These are phyloP conservation scores for Vitis rotundifolia DNA, from an alignment of 164 flowering plant genomes.

Conservation along the genomic window DNA sequence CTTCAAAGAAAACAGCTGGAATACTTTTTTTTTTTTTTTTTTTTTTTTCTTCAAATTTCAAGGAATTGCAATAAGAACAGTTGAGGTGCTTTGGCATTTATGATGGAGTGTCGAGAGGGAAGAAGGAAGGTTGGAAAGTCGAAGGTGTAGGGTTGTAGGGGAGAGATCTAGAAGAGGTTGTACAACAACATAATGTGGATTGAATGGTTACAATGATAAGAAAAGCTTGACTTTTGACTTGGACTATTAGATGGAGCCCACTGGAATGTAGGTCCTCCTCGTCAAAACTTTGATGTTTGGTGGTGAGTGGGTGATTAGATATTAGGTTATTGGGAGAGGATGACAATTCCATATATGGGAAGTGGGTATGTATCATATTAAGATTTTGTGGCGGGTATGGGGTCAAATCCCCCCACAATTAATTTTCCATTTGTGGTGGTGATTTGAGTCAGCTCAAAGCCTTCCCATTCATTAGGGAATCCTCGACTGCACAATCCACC, in stretches of 20 bases:
- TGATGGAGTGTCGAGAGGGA: too few relatives aligned
- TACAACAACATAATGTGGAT: slow-evolving; percentile 2
- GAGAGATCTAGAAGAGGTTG: neutral
- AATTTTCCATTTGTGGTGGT: slow-evolving; percentile 13
- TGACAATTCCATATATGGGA: slow-evolving; percentile 27
- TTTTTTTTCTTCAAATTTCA: too few relatives aligned
- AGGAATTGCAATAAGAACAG: too few relatives aligned
- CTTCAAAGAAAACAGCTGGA: too few relatives aligned
- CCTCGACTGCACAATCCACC: slow-evolving; percentile 25
- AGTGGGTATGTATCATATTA: slow-evolving; percentile 17
- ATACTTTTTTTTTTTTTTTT: too few relatives aligned
- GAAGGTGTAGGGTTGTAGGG: neutral
- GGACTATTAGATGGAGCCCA: slow-evolving; percentile 22
- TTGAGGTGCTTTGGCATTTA: too few relatives aligned
- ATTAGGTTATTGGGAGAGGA: slow-evolving; percentile 14
- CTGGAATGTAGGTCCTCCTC: slow-evolving; percentile 5
- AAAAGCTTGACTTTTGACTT: slow-evolving; percentile 25
- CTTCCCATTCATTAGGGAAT: slow-evolving; percentile 24
- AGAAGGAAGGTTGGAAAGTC: neutral
- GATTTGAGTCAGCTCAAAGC: slow-evolving; percentile 16
- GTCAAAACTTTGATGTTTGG: neutral
- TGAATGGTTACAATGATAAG: slow-evolving; percentile 20
- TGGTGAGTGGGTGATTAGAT: slow-evolving; percentile 20
- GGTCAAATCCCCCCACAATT: slow-evolving; percentile 29
- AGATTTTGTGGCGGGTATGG: slow-evolving; percentile 21